phyloP scores from a whole-genome alignment of 2,329 filamentous ascomycete species.

The Aspergillus pseudonomiae region DNA sequence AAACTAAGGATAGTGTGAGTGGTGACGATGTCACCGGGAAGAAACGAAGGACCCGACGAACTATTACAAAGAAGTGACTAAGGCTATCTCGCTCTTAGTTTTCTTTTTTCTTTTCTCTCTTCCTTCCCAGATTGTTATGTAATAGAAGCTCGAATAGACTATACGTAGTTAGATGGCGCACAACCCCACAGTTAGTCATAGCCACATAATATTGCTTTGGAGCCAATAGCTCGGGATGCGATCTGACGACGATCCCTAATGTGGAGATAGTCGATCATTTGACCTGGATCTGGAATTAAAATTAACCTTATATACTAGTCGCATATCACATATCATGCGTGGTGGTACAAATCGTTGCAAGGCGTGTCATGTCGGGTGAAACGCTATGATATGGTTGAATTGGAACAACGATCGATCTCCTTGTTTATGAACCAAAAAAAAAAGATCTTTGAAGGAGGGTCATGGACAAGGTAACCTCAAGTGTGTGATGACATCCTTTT shows the following conservation, averaged over 20 bases:
- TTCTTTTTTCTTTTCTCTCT: not conserved
- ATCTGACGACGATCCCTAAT: constrained; percentile 11
- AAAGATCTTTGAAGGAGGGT: not conserved
- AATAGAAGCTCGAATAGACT: not conserved
- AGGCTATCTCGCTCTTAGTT: not conserved
- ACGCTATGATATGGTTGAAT: not conserved
- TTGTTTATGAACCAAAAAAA: not conserved
- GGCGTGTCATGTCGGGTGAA: not conserved
- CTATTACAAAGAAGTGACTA: constrained; percentile 7
- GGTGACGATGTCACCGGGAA: constrained; percentile 24
- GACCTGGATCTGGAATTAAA: not conserved
- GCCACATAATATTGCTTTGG: not conserved
- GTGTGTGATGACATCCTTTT: not conserved
- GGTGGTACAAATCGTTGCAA: too few species aligned
- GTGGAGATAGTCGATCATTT: constrained; percentile 12
- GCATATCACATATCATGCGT: not conserved
- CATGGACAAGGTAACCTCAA: not conserved
- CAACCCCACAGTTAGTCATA: not conserved
- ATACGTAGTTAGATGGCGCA: not conserved
- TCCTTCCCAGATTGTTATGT: not conserved
- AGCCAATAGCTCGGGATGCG: not conserved
- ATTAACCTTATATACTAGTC: not conserved
- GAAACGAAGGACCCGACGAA: constrained; percentile 28
- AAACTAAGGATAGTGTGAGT: constrained; percentile 11
- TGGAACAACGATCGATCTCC: not conserved